Percentiles rank a stretch among this genome's conserved stretches.
These are phyloP conservation scores for Tetrapisispora iriomotensis DNA, from an alignment of 805 yeast species.

Conservation along the genomic window DNA sequence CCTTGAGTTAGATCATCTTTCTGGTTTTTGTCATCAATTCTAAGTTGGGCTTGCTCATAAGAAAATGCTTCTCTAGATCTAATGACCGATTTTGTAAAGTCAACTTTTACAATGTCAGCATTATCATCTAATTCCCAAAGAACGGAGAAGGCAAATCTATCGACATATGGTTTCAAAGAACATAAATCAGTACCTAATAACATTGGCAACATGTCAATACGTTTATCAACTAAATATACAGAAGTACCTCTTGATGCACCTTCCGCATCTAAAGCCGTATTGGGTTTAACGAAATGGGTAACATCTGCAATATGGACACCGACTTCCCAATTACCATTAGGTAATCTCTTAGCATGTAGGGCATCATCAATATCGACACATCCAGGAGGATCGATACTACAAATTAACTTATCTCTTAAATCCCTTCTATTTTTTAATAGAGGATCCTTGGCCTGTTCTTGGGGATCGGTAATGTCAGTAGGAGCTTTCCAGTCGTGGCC, in stretches of 20 bases:
- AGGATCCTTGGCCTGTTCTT: slow-evolving; percentile 40
- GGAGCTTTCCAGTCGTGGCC: slow-evolving; percentile 94
- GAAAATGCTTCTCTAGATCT: slow-evolving; percentile 90
- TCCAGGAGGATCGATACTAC: slow-evolving; percentile 95
- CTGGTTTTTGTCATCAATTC: slow-evolving; percentile 72
- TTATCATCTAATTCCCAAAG: slow-evolving; percentile 88
- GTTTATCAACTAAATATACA: slow-evolving; percentile 90
- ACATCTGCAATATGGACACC: slow-evolving; percentile 99
- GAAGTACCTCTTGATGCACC: slow-evolving; percentile 98
- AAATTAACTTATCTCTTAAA: slow-evolving; percentile 77
- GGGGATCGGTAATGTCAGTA: slow-evolving; percentile 44
- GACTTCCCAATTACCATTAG: slow-evolving; percentile 92
- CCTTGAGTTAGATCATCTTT: slow-evolving; percentile 82
- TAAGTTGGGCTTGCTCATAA: slow-evolving; percentile 82
- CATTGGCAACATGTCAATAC: slow-evolving; percentile 98
- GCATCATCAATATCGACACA: slow-evolving; percentile 99
- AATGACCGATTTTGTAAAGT: slow-evolving; percentile 80
- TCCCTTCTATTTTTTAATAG: slow-evolving; percentile 57
- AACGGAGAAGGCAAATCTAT: slow-evolving; percentile 90
- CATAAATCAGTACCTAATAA: slow-evolving; percentile 91
- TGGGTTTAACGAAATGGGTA: slow-evolving; percentile 90
- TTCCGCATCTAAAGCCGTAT: slow-evolving; percentile 84
- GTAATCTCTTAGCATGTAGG: slow-evolving; percentile 70
- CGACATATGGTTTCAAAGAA: slow-evolving; percentile 90
- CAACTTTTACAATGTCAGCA: slow-evolving; percentile 73